phyloP scores from a whole-genome alignment of 2,329 filamentous ascomycete genomes.

The Periconia sp. region DNA sequence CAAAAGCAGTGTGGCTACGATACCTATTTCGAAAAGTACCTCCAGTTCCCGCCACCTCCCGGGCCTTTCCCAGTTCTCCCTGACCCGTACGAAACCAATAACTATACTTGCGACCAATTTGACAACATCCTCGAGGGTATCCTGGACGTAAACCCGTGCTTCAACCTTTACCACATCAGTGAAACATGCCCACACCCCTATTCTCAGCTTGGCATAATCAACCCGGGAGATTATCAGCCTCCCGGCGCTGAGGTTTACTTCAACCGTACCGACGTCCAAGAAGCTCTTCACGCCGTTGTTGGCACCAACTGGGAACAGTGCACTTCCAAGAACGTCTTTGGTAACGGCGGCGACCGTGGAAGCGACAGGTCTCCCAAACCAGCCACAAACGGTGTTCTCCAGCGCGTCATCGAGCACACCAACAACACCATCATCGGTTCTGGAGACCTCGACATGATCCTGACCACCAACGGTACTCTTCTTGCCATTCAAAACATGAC shows the following conservation, averaged over 20 bases:
- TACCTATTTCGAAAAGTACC: constrained; percentile 36
- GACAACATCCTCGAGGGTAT: constrained; percentile 43
- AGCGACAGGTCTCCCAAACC: constrained; percentile 43
- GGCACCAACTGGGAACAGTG: constrained; percentile 48
- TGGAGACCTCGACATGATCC: constrained; percentile 52
- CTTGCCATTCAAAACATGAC: constrained; percentile 58
- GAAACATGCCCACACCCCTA: constrained; percentile 49
- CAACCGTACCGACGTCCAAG: constrained; percentile 55
- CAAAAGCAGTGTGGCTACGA: constrained; percentile 42
- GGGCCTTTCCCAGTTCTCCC: constrained; percentile 29
- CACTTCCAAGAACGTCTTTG: constrained; percentile 46
- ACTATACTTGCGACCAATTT: constrained; percentile 42
- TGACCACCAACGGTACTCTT: constrained; percentile 55
- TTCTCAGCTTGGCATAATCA: constrained; percentile 42
- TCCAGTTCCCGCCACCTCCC: constrained; percentile 44
- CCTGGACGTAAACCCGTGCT: constrained; percentile 52
- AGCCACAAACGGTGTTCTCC: constrained; percentile 45
- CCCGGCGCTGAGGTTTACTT: constrained; percentile 50
- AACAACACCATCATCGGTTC: constrained; percentile 55
- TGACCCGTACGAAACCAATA: constrained; percentile 9
- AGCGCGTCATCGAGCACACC: constrained; percentile 54
- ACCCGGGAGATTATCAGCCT: constrained; percentile 42
- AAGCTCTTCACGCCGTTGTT: constrained; percentile 51
- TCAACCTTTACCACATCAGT: constrained; percentile 53
- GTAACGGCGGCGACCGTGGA: constrained; percentile 29